Evolutionary conservation across 176 grass and related monocot genomes (phyloP), one percentile per base, ranked within the genome.

Genomic region (Oryza glumipatula): DNA sequence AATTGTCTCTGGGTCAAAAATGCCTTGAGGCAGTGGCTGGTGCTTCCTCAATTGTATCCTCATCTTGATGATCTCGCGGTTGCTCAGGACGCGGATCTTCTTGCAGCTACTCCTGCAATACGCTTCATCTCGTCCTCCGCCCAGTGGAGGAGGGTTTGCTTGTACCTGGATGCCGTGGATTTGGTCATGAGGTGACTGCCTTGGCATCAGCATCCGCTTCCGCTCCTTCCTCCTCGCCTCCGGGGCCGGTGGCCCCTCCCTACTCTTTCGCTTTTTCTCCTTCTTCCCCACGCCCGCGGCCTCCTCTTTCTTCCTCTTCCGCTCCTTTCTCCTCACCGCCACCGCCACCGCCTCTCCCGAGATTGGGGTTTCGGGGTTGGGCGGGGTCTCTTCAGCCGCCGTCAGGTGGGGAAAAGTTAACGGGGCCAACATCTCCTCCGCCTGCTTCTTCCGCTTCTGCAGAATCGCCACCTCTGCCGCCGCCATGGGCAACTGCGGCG

Each of bases 21-120:
- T 43, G 45, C 45, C 46, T 73, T 73, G 8, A 1, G 67, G 74
- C 16, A 54, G 16, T 41, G 2, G 45, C 12, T 45, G 44, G 1
- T 56, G 56, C 60, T 84, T 78, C 60, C 10, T 58, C 11, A 45
- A 6, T 8, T 38, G 45, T 3, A 45, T 43, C 47, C 64, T 81
- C 64, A 23, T 36, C 36, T 74, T 67, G 63, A 87, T 32, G 35
- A 87, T 54, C 47, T 81, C 61, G 1, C 4, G 47, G 7, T 10
- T 35, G 60, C 61, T 81, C 23, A 74, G 71, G 33, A 83, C 60
- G 5, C 4, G 11, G 11, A 12, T n/a, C 32, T 52, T 88, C 60
- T 49, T 56, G 16, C 6, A 19, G 47, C 47, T 49, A 35, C n/a
- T 22, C 11, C 12, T 69, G 38, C 47, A 0, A 13, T 17, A 8